These are phyloP conservation scores for Xerocomus brunneocitrinus DNA, from an alignment of 768 basidiomycete species.

Conservation along the genomic window DNA sequence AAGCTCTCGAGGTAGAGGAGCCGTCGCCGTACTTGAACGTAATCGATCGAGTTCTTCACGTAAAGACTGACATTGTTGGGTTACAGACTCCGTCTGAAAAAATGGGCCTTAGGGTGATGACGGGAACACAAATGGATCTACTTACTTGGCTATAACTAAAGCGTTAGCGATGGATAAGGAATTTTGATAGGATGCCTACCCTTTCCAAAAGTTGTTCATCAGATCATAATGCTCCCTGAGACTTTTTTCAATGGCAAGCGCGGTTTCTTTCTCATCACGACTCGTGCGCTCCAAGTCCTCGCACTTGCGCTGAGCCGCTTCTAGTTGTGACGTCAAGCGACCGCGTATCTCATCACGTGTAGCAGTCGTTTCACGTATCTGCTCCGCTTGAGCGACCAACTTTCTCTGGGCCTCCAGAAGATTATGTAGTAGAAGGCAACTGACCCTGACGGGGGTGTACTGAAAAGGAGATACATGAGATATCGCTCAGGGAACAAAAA, in stretches of 20 bases:
- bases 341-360: conserved; percentile 32
- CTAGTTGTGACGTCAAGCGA: conserved; percentile 29
- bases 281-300: conserved; percentile 38
- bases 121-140: conserved; percentile 10
- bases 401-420: conserved; percentile 45
- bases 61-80: conserved; percentile 24
- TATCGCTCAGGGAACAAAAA: conserved; percentile 5
- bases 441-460: conserved; percentile 50
- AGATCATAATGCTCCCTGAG: conserved; percentile 50
- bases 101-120: conserved; percentile 6
- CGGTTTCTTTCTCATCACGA: conserved; percentile 48
- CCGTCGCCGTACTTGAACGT: conserved; percentile 12
- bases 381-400: conserved; percentile 33
- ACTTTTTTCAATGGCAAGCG: conserved; percentile 47
- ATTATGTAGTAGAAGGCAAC: conserved; percentile 47
- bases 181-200: conserved; percentile 24
- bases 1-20: conserved; percentile 17
- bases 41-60: conserved; percentile 26
- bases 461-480: conserved; percentile 20
- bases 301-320: conserved; percentile 38
- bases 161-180: conserved; percentile 16
- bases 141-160: conserved; percentile 32
- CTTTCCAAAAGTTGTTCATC: conserved; percentile 40
- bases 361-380: conserved; percentile 27
- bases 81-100: conserved; percentile 20